phyloP scores from a whole-genome alignment of 257 asterid species.

The Nicotiana benthamiana region DNA sequence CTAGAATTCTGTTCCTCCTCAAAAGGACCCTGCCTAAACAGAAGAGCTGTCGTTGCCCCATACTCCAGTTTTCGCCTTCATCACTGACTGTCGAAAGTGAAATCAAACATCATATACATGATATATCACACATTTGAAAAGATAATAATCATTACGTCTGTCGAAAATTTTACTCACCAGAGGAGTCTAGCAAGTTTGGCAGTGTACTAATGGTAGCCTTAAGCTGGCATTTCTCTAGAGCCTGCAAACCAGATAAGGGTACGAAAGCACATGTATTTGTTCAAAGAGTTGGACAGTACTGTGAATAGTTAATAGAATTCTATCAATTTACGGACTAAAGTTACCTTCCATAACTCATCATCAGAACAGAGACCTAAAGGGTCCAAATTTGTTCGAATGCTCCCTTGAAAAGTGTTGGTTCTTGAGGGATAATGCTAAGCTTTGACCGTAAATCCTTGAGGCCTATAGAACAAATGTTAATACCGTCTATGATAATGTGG shows the following conservation, averaged over 20 bases:
- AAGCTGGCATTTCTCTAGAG: conserved; percentile 68
- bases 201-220: conserved; percentile 46
- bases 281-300: neutral
- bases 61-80: conserved; percentile 89
- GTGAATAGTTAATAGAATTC: neutral
- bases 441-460: conserved; percentile 59
- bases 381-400: conserved; percentile 62
- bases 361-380: conserved; percentile 64
- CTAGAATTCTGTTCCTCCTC: conserved; percentile 50
- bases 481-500: conserved; percentile 40
- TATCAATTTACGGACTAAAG: neutral
- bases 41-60: conserved; percentile 88
- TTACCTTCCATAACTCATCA: conserved; percentile 74
- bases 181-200: conserved; percentile 58
- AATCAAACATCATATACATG: neutral
- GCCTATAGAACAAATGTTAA: conserved; percentile 64
- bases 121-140: neutral
- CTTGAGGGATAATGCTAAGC: conserved; percentile 83
- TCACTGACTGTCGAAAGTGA: conserved; percentile 46
- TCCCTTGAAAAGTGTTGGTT: conserved; percentile 73
- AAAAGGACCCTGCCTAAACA: conserved; percentile 75
- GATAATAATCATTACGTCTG: neutral
- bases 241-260: conserved; percentile 31
- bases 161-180: conserved; percentile 31
- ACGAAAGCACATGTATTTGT: neutral